Conservation (phyloP, 352 stramenopile genomes). For the Phytophthora hybrid region DNA sequence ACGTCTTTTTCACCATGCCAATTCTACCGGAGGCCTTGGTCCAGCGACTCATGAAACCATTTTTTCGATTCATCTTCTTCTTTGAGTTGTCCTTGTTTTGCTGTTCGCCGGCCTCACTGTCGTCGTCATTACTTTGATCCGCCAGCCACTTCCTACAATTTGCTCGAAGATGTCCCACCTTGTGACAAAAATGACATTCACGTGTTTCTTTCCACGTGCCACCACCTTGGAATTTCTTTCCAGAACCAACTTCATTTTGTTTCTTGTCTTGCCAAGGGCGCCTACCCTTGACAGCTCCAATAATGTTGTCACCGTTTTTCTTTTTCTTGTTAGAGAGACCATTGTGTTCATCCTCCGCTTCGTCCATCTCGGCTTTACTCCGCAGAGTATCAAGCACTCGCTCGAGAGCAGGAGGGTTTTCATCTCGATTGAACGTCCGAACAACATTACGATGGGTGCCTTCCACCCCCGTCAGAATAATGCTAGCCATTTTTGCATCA, state of each 20-base stretch:
- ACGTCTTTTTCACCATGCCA: neutral
- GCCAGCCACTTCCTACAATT: neutral
- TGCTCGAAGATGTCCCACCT: neutral
- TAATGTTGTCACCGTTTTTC: neutral
- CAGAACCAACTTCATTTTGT: neutral
- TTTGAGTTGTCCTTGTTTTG: neutral
- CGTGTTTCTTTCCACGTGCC: conserved; percentile 2
- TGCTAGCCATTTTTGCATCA: neutral
- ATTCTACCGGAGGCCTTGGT: neutral
- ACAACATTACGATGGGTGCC: neutral
- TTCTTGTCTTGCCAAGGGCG: neutral
- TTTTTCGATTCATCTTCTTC: neutral
- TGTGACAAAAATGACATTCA: conserved; percentile 3
- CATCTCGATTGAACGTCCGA: neutral
- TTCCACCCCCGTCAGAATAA: neutral
- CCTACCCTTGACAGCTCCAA: neutral
- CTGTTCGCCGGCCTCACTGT: neutral
- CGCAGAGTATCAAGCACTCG: neutral
- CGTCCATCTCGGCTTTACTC: neutral
- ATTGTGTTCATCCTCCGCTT: neutral
- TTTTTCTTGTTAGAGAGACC: neutral
- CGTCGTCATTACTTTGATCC: neutral
- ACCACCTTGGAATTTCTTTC: neutral
- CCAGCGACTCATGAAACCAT: neutral
- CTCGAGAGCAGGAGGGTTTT: neutral